Evolutionary conservation across 192 early-diverging fungal species (phyloP).

Genomic region (Phlyctochytrium planicorne): DNA sequence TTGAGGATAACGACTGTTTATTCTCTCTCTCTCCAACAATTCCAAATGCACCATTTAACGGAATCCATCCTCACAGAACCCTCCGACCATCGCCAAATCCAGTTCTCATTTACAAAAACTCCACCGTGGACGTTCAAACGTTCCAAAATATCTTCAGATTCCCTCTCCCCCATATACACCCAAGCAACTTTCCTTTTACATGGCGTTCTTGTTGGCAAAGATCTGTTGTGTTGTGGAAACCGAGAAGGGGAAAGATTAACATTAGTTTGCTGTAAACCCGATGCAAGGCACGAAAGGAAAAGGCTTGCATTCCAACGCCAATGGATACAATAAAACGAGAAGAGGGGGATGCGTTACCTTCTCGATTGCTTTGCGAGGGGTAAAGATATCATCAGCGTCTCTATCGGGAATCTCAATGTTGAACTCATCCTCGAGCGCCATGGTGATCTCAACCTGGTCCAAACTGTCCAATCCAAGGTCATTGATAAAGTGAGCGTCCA

Average conservation of each 20-base stretch:
- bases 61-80: no score
- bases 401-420: slow-evolving; percentile 96
- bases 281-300: neutral
- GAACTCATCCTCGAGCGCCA: slow-evolving; percentile 99
- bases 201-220: slow-evolving; percentile 31
- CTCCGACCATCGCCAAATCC: no score
- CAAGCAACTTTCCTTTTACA: slow-evolving; percentile 14
- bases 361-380: slow-evolving; percentile 83
- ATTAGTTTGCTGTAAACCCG: no score
- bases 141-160: no score
- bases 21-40: no score
- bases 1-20: no score
- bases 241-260: no score
- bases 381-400: slow-evolving; percentile 95
- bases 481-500: slow-evolving; percentile 82
- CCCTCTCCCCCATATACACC: no score
- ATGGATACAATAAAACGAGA: slow-evolving; percentile 1
- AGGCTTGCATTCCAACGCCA: neutral
- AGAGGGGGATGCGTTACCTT: slow-evolving; percentile 41
- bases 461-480: slow-evolving; percentile 95
- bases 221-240: no score
- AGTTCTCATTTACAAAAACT: no score
- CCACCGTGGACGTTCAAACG: no score
- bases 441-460: slow-evolving; percentile 97
- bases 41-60: no score